These are phyloP conservation scores for Gomphus bonarii DNA, from an alignment of 1,284 basidiomycete genomes.

Conservation along the genomic window DNA sequence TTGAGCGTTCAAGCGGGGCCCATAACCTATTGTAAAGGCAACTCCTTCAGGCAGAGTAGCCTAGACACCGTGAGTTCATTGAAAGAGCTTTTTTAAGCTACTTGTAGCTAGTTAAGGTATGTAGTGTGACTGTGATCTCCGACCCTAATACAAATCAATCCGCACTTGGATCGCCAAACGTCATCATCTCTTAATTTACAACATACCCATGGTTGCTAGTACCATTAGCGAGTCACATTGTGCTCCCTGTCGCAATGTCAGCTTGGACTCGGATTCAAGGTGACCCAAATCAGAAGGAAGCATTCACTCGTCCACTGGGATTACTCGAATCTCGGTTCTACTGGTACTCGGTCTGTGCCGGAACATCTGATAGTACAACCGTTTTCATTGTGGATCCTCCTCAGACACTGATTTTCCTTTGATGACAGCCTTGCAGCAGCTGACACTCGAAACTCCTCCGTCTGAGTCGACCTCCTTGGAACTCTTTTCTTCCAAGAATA, in stretches of 20 bases:
- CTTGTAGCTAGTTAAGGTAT: no score
- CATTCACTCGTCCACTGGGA: slow-evolving; percentile 31
- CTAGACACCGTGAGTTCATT: no score
- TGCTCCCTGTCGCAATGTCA: neutral
- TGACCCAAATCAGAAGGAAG: neutral
- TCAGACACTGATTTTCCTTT: neutral
- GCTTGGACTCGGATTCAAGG: slow-evolving; percentile 3
- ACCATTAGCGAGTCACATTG: neutral
- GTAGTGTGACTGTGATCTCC: no score
- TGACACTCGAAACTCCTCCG: neutral
- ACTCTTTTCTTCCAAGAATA: slow-evolving; percentile 21
- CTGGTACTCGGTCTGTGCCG: slow-evolving; percentile 32
- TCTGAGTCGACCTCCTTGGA: slow-evolving; percentile 13
- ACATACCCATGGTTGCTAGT: no score
- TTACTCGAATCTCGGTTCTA: slow-evolving; percentile 32
- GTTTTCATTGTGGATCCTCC: neutral
- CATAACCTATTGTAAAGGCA: no score
- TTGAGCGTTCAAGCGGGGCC: no score
- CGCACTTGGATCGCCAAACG: no score
- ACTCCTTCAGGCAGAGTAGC: no score
- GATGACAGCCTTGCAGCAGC: slow-evolving; percentile 12
- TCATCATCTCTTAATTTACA: no score
- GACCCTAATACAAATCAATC: no score
- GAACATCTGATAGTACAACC: slow-evolving; percentile 33
- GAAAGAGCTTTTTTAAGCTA: no score